phyloP scores from a whole-genome alignment of 305 asterid genomes.

The Solanum hybrid region DNA sequence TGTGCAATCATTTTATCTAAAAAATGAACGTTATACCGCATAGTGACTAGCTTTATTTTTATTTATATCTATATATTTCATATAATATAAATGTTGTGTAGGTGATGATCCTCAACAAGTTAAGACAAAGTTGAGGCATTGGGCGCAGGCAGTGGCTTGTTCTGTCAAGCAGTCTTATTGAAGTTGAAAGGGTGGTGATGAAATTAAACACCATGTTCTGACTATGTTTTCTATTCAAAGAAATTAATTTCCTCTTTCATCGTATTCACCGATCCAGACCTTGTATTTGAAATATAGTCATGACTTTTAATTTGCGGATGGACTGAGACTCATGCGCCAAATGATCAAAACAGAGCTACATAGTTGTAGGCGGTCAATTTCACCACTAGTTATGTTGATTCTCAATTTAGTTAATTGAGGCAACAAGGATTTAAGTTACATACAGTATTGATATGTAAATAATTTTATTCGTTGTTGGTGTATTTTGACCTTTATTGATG shows the following conservation, averaged over 20 bases:
- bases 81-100: constrained; percentile 7
- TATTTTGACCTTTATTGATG: neutral
- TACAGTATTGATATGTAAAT: neutral
- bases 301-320: neutral
- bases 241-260: neutral
- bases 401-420: neutral
- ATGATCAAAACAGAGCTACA: neutral
- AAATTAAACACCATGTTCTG: neutral
- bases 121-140: constrained; percentile 67
- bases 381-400: neutral
- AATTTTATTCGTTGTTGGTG: neutral
- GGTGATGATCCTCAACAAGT: constrained; percentile 71
- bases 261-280: neutral
- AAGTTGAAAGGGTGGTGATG: neutral
- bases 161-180: constrained; percentile 54
- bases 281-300: neutral
- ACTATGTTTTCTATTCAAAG: neutral
- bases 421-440: neutral
- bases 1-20: neutral
- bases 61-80: too few relatives aligned
- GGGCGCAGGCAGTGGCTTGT: constrained; percentile 82
- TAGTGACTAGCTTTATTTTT: too few relatives aligned
- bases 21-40: too few relatives aligned
- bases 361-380: neutral
- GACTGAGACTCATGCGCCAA: neutral